Conservation (phyloP, 2,329 filamentous ascomycete species). For the Aspergillus neotritici region DNA sequence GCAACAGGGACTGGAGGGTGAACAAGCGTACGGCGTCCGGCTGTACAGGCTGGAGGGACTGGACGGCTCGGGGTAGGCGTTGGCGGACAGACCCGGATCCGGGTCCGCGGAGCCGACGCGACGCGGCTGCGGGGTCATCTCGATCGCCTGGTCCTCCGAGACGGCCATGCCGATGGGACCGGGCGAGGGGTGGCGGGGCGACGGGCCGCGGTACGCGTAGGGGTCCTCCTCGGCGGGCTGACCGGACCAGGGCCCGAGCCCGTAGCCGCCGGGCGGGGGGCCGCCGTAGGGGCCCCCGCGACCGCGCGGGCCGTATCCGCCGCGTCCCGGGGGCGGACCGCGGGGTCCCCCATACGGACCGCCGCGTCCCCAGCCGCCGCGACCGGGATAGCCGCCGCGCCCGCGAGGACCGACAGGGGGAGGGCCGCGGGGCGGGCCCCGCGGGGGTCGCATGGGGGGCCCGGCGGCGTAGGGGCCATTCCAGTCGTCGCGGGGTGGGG, state of each 20-base stretch:
- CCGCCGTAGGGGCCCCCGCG: constrained; percentile 24
- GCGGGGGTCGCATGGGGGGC: constrained; percentile 34
- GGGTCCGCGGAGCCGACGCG: constrained; percentile 27
- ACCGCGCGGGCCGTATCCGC: constrained; percentile 15
- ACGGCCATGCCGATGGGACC: constrained; percentile 31
- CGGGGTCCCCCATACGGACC: constrained; percentile 33
- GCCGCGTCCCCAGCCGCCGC: constrained; percentile 42
- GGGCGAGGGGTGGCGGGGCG: constrained; percentile 28
- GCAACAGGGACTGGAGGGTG: too few species aligned
- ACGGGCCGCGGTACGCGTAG: constrained; percentile 22
- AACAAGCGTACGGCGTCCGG: constrained; percentile 61
- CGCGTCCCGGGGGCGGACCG: constrained; percentile 38
- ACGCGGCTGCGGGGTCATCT: constrained; percentile 70
- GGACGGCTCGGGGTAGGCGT: constrained; percentile 27
- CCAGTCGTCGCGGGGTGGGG: too few species aligned
- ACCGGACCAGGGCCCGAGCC: constrained; percentile 31
- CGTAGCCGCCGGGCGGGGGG: constrained; percentile 50
- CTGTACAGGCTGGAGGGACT: constrained; percentile 70
- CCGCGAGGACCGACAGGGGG: constrained; percentile 45
- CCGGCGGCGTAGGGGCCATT: constrained; percentile 24
- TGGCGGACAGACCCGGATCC: constrained; percentile 30
- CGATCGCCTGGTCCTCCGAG: constrained; percentile 56
- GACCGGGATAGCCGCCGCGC: constrained; percentile 50
- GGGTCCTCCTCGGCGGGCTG: constrained; percentile 22
- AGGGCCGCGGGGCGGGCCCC: constrained; percentile 37